Conservation (phyloP, 2,329 filamentous ascomycete species). For the Diaporthe longicolla region DNA sequence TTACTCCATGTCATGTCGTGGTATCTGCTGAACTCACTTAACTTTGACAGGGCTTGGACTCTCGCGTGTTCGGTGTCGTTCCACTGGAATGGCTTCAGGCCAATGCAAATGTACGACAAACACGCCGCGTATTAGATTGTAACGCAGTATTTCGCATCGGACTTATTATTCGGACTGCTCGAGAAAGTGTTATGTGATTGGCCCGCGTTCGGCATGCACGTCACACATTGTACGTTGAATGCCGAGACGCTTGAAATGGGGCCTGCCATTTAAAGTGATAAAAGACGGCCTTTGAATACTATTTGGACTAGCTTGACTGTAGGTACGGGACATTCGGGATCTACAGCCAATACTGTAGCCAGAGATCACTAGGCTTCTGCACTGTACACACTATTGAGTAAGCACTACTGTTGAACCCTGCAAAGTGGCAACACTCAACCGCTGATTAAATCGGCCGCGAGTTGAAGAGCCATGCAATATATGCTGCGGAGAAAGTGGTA, state of each 20-base stretch:
- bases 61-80: neutral
- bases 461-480: neutral
- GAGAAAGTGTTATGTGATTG: neutral
- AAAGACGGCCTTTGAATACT: neutral
- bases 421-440: neutral
- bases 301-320: conserved; percentile 21
- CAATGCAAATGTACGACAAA: too few species aligned
- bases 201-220: neutral
- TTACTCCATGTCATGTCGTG: too few species aligned
- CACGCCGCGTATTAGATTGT: too few species aligned
- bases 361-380: neutral
- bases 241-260: neutral
- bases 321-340: neutral
- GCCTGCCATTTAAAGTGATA: neutral
- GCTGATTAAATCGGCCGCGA: neutral
- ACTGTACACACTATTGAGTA: neutral
- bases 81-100: too few species aligned
- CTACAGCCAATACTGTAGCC: conserved; percentile 4
- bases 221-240: neutral
- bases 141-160: neutral
- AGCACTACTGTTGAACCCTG: conserved; percentile 19
- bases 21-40: too few species aligned
- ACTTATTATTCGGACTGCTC: neutral
- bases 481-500: neutral
- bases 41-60: neutral